phyloP scores from a whole-genome alignment of 2,329 filamentous ascomycete species.

The Pseudogymnoascus sp. region DNA sequence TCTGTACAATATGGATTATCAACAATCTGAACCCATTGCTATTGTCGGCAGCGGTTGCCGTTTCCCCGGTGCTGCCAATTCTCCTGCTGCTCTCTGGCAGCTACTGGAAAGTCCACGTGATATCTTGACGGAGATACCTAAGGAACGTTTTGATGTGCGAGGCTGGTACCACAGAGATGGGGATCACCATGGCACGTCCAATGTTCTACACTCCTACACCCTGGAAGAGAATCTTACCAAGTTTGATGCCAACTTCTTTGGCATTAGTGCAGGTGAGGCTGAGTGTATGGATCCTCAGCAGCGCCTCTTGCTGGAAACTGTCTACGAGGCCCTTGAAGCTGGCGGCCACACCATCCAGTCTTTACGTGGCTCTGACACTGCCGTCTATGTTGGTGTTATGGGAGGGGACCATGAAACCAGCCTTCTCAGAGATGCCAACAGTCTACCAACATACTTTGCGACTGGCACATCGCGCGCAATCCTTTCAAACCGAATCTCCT shows the following conservation, averaged over 20 bases:
- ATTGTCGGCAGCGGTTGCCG: constrained; percentile 13
- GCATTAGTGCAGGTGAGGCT: constrained; percentile 11
- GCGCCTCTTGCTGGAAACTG: constrained; percentile 21
- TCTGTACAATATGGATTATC: constrained; percentile 9
- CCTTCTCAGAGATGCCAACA: constrained; percentile 26
- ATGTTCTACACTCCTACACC: constrained; percentile 20
- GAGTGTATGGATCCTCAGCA: constrained; percentile 27
- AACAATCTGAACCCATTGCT: constrained; percentile 12
- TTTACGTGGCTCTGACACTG: constrained; percentile 6
- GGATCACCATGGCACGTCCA: not conserved
- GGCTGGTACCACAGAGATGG: constrained; percentile 7
- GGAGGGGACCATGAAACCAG: not conserved
- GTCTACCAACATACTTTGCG: constrained; percentile 26
- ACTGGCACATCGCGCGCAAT: constrained; percentile 28
- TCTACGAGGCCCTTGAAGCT: constrained; percentile 23
- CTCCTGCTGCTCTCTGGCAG: constrained; percentile 10
- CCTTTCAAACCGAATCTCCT: constrained; percentile 20
- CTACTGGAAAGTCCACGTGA: constrained; percentile 11
- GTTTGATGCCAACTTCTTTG: constrained; percentile 19
- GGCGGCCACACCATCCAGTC: constrained; percentile 14
- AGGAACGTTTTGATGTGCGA: not conserved
- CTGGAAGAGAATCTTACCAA: constrained; percentile 12
- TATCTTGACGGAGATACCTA: constrained; percentile 18
- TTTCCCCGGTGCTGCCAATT: constrained; percentile 10
- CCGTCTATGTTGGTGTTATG: not conserved